phyloP scores from a whole-genome alignment of 495 filamentous ascomycete genomes.

The Achaetomiella virescens region DNA sequence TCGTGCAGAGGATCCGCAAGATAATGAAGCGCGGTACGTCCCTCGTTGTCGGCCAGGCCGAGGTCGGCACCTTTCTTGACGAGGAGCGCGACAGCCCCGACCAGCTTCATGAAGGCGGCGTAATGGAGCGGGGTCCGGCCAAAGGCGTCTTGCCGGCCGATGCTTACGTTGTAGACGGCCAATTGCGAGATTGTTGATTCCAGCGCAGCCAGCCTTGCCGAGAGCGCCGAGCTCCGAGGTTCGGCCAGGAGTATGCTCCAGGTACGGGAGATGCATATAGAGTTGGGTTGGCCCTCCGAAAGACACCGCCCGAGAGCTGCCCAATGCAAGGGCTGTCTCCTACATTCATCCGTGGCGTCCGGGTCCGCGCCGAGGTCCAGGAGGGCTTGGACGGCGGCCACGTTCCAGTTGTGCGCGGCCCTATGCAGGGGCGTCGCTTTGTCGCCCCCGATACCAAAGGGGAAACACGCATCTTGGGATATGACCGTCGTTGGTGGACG shows the following conservation, averaged over 20 bases:
- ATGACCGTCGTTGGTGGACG: not conserved
- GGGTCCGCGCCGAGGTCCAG: slow-evolving; percentile 1
- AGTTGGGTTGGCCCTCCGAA: no score
- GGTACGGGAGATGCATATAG: not conserved
- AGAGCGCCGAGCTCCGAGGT: not conserved
- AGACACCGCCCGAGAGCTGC: not conserved
- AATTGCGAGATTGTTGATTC: not conserved
- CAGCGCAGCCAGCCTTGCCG: not conserved
- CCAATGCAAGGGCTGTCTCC: not conserved
- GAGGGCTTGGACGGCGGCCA: not conserved
- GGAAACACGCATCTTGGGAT: not conserved
- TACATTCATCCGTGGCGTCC: slow-evolving; percentile 1
- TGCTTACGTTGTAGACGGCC: not conserved
- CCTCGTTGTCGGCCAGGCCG: not conserved
- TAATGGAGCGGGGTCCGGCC: slow-evolving; percentile 1
- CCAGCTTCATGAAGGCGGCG: not conserved
- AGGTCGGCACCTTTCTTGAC: not conserved
- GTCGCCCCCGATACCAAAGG: slow-evolving; percentile 2
- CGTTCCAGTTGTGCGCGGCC: not conserved
- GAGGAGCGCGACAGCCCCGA: not conserved
- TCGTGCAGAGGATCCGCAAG: not conserved
- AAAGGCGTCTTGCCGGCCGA: not conserved
- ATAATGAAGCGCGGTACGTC: not conserved
- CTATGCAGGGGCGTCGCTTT: not conserved
- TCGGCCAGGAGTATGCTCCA: not conserved